These are phyloP conservation scores for Dactylonectria estremocensis DNA, from an alignment of 2,329 filamentous ascomycete species.

Conservation along the genomic window DNA sequence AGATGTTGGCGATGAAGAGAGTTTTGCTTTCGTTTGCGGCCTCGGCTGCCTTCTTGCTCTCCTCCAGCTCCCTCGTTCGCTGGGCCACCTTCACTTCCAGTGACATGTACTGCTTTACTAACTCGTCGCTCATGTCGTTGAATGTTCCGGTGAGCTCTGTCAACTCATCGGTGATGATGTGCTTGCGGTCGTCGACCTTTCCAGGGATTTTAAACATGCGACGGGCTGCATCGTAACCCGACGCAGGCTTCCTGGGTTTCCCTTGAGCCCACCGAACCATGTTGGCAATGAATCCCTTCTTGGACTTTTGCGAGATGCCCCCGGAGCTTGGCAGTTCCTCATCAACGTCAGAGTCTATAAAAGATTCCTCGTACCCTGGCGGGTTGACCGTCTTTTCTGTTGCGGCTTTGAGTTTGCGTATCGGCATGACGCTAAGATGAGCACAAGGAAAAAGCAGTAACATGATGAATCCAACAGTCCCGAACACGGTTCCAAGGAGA, in stretches of 20 bases:
- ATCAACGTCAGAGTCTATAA: slow-evolving; percentile 61
- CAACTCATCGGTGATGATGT: slow-evolving; percentile 85
- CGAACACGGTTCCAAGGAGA: slow-evolving; percentile 87
- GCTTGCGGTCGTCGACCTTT: slow-evolving; percentile 82
- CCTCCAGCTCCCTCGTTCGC: slow-evolving; percentile 86
- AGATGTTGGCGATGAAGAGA: slow-evolving; percentile 96
- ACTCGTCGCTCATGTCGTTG: slow-evolving; percentile 94
- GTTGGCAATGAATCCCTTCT: slow-evolving; percentile 58
- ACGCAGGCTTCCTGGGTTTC: slow-evolving; percentile 49
- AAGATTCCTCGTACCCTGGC: slow-evolving; percentile 70
- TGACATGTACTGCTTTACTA: slow-evolving; percentile 87
- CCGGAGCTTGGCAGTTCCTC: slow-evolving; percentile 61
- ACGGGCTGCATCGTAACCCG: slow-evolving; percentile 59
- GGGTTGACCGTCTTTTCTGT: slow-evolving; percentile 82
- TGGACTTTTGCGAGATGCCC: slow-evolving; percentile 61
- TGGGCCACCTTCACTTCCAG: slow-evolving; percentile 89
- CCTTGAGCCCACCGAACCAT: slow-evolving; percentile 57
- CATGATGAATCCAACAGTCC: slow-evolving; percentile 81
- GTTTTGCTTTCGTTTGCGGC: slow-evolving; percentile 98
- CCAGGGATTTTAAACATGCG: slow-evolving; percentile 86
- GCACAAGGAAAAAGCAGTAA: slow-evolving; percentile 83
- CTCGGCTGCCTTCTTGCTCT: slow-evolving; percentile 92
- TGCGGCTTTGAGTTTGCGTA: slow-evolving; percentile 81
- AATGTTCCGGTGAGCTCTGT: slow-evolving; percentile 89
- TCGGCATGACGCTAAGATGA: slow-evolving; percentile 86